A percentile compares a stretch with the other conserved stretches of the same genome.
Conservation (phyloP, 176 grass and related monocot species). For the Rhynchospora tenuis region DNA sequence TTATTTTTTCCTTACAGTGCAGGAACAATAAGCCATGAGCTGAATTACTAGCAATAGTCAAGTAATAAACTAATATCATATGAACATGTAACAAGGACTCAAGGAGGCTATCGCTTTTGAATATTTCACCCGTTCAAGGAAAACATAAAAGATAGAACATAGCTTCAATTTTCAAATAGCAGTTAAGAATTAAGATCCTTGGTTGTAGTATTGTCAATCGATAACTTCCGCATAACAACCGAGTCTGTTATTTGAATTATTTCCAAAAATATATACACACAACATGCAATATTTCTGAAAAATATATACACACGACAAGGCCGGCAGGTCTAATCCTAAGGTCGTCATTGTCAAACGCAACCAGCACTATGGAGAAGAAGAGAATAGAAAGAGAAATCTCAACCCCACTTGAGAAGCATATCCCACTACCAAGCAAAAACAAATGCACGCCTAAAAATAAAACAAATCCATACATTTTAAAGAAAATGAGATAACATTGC, state of each 20-base stretch:
- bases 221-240: neutral
- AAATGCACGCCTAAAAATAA: slow-evolving; percentile 36
- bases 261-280: neutral
- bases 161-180: too few relatives aligned
- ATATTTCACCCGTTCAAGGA: too few relatives aligned
- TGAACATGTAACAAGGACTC: too few relatives aligned
- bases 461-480: slow-evolving; percentile 35
- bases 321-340: neutral
- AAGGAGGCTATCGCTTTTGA: too few relatives aligned
- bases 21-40: too few relatives aligned
- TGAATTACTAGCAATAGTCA: too few relatives aligned
- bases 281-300: too few relatives aligned
- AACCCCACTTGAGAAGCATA: slow-evolving; percentile 41
- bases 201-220: too few relatives aligned
- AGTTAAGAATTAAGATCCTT: too few relatives aligned
- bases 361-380: slow-evolving; percentile 3
- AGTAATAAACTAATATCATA: too few relatives aligned
- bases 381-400: slow-evolving; percentile 32
- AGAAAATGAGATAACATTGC: slow-evolving; percentile 39
- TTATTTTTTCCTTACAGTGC: too few relatives aligned
- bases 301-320: neutral
- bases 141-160: too few relatives aligned
- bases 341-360: slow-evolving; percentile 10
- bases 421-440: slow-evolving; percentile 45
- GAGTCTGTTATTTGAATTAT: neutral